phyloP scores from a whole-genome alignment of 225 moss, liverwort and hornwort species.

The Polytrichum commune region DNA sequence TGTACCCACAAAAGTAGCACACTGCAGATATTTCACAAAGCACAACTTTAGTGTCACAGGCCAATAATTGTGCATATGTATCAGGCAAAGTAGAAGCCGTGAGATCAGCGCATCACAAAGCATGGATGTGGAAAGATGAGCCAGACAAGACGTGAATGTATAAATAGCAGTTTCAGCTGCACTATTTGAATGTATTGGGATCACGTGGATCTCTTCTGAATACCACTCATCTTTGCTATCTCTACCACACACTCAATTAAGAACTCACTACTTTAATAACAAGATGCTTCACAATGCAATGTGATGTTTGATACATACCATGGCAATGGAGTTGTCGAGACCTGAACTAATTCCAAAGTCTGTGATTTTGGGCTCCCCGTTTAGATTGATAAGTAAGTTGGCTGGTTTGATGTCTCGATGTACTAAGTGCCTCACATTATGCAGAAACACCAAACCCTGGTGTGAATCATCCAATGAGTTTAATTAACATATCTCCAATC shows the following conservation, averaged over 20 bases:
- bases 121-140: too few relatives aligned
- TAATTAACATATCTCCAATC: neutral
- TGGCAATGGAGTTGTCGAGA: constrained; percentile 94
- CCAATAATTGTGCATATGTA: too few relatives aligned
- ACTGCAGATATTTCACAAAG: constrained; percentile 49
- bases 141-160: too few relatives aligned
- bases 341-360: constrained; percentile 88
- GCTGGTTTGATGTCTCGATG: constrained; percentile 99
- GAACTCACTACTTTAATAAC: neutral
- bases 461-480: neutral
- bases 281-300: neutral
- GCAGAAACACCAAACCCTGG: constrained; percentile 92
- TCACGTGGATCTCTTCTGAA: too few relatives aligned
- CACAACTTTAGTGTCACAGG: too few relatives aligned
- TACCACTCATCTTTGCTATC: too few relatives aligned
- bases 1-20: constrained; percentile 98
- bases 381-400: constrained; percentile 94
- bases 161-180: too few relatives aligned
- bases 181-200: too few relatives aligned
- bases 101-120: too few relatives aligned
- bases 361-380: constrained; percentile 99
- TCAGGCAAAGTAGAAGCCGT: too few relatives aligned
- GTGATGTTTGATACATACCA: constrained; percentile 51
- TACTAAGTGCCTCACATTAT: constrained; percentile 89
- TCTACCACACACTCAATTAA: too few relatives aligned